Evolutionary conservation across 768 basidiomycete genomes (phyloP), one percentile per base, ranked within the genome.

Genomic region (Psilocybe cyanescens): DNA sequence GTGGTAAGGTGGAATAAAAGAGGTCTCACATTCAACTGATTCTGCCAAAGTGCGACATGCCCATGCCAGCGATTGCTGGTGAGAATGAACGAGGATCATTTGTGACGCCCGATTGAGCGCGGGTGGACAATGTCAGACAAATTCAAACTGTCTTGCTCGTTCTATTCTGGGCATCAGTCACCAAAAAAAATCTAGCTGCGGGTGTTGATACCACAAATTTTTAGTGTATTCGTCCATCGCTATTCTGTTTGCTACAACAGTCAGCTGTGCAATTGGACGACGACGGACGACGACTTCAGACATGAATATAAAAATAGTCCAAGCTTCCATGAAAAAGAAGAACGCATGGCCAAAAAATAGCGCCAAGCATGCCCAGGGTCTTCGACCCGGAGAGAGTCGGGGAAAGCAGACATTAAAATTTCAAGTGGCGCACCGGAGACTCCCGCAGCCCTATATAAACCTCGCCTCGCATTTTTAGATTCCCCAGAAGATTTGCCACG

Each of bases 401-500:
- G 16, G 41, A 45, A 8, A 31, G 56, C 62, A 58, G 62, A 56
- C 4, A 31, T 35, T 16, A 9, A 17, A 54, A 49, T 33, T 67
- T 62, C 4, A 64, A 60, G 6, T 1, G 14, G 60, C 63, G 66
- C 47, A 14, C 14, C 62, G 65, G 62, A 61, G 19, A 41, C 33
- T 8, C 50, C 65, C 68, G 65, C 46, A 57, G 28, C 8, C 6
- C 41, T 69, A 69, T 71, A 71, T 68, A 73, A 67, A 47, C 28
- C 59, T 9, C 24, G 30, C 55, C 59, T 47, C 37, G 45, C 47
- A 19, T 29, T 57, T 60, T 58, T 57, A 52, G 11, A 17, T 57
- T 61, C 67, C 60, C 65, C 66, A 72, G 76, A 79, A 79, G 78
- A 75, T 70, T 71, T 80, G 79, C 80, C 79, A 81, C 79, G 79